phyloP scores from a whole-genome alignment of 768 basidiomycete species.

The Pluteus cervinus region DNA sequence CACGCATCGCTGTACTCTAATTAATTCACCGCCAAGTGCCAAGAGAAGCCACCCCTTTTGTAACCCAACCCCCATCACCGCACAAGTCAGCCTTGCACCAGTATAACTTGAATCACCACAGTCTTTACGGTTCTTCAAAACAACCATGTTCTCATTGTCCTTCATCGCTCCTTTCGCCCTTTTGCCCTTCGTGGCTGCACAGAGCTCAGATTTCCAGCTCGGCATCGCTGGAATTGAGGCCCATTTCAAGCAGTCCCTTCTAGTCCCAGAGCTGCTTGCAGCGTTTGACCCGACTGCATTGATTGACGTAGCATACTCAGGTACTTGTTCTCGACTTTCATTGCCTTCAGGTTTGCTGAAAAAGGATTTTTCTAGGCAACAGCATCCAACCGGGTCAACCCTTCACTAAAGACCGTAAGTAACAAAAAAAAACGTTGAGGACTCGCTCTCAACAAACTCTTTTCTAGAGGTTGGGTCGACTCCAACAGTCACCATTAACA shows the following conservation, averaged over 20 bases:
- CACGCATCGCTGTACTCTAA: no score
- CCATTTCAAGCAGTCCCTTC: constrained; percentile 52
- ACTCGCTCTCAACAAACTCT: not conserved
- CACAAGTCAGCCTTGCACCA: no score
- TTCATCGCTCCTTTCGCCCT: constrained; percentile 31
- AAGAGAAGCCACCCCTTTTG: no score
- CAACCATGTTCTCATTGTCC: constrained; percentile 26
- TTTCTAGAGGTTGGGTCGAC: constrained; percentile 46
- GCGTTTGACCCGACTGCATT: constrained; percentile 59
- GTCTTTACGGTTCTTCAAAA: no score
- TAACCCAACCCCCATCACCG: no score
- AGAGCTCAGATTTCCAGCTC: constrained; percentile 33
- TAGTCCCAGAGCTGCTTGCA: constrained; percentile 58
- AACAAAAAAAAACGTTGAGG: not conserved
- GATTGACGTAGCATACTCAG: constrained; percentile 44
- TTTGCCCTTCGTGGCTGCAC: constrained; percentile 38
- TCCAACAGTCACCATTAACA: constrained; percentile 48
- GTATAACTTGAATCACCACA: no score
- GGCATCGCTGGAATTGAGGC: constrained; percentile 59
- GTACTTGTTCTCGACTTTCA: constrained; percentile 13
- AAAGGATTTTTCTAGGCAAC: constrained; percentile 23
- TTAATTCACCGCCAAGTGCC: no score
- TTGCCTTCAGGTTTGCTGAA: not conserved
- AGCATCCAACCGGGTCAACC: constrained; percentile 55
- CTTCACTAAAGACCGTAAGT: constrained; percentile 52